phyloP scores from a whole-genome alignment of 2,329 filamentous ascomycete genomes.

The Graphilbum ipis-grandicollis region DNA sequence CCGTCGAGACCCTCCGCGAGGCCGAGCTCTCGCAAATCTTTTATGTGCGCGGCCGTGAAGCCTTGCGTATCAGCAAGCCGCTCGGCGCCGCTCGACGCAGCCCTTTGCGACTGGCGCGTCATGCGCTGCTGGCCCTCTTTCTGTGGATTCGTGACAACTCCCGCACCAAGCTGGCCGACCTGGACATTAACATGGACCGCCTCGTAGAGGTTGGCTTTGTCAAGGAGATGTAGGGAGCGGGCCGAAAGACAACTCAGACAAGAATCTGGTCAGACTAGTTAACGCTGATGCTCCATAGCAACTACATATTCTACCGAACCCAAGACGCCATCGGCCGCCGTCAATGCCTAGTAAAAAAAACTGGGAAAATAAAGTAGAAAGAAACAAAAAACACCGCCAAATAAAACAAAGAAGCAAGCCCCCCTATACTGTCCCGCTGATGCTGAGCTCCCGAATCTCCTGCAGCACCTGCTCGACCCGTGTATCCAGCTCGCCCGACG shows the following conservation, averaged over 20 bases:
- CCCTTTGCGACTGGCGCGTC: conserved; percentile 20
- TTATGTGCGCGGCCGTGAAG: conserved; percentile 44
- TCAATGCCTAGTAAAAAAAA: background rate
- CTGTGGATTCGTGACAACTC: conserved; percentile 51
- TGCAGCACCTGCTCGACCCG: conserved; percentile 90
- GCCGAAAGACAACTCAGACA: too few species aligned
- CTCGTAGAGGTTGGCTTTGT: conserved; percentile 54
- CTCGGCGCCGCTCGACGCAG: background rate
- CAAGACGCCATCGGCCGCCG: too few species aligned
- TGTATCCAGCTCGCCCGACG: conserved; percentile 77
- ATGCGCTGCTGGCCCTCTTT: conserved; percentile 33
- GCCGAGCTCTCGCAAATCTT: conserved; percentile 31
- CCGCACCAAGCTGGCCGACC: conserved; percentile 45
- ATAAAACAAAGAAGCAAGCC: too few species aligned
- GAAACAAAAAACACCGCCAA: background rate
- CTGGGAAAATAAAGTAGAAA: background rate
- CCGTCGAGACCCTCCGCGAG: conserved; percentile 21
- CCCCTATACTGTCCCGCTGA: conserved; percentile 51
- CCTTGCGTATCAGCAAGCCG: conserved; percentile 29
- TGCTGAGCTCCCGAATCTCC: conserved; percentile 92
- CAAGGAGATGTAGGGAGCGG: conserved; percentile 46
- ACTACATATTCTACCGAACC: too few species aligned
- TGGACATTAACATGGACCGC: conserved; percentile 39
- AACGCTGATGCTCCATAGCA: too few species aligned
- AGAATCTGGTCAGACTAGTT: too few species aligned